Evolutionary conservation across 2,329 filamentous ascomycete species (phyloP), one percentile per base, ranked within the genome.

Genomic region (Scedosporium apiospermum): DNA sequence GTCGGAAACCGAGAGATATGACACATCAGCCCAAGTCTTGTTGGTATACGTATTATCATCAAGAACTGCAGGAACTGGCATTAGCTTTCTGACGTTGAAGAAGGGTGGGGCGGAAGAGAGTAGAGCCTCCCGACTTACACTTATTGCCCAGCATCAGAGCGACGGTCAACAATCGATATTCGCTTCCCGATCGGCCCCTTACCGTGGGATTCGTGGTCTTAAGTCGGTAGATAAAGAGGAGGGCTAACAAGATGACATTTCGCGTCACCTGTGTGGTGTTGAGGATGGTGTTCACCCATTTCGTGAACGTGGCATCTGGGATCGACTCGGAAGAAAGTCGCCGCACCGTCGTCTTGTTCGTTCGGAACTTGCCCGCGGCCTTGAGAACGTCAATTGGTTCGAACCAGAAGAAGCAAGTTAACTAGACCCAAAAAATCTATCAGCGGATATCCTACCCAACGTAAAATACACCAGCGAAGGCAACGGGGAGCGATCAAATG

Each of bases 41-140:
- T 99, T 99, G 44, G 95, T 98, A 76, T 99, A 99, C 0, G 95
- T 98, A 74, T 98, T 99, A 74, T 99, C 95, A 72, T 99, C 95
- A 69, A 99, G 78, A 72, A 98, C 88, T 91, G 65, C 1, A 27
- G 16, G 42, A 58, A 18, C 16, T 16, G 34, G 26, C 30, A 64
- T 73, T 65, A 73, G 71, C 64, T 75, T 68, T 70, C 2, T 21
- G 16, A 21, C 12, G 12, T 27, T 38, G 10, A 38, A 38, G 34
- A 38, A 38, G 4, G 10, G 34, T 4, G 34, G 10, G 10, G 34
- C 10, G 18, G n/a, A 16, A 16, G 27, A 4, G 18, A 27, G 38
- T 23, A 5, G 18, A 30, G 18, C 38, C 34, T 23, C 51, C 18
- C 21, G 4, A 78, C 85, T 71, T 74, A 90, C 88, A 99, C 78